Evolutionary conservation across 345 rosid genomes (phyloP).

Genomic region (Aquilaria yunnanensis): DNA sequence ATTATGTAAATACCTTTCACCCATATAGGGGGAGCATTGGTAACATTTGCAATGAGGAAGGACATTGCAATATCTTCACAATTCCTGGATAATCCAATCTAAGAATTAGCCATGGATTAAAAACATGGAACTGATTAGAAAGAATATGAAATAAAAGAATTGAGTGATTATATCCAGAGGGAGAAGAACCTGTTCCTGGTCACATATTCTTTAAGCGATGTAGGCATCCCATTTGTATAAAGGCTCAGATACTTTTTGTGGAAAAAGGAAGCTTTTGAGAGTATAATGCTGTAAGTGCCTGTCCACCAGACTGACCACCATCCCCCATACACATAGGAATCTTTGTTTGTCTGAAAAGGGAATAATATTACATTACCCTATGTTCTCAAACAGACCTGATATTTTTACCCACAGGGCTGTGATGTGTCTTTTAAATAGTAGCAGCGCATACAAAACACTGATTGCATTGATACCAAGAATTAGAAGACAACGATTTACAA

Average conservation of each 20-base stretch:
- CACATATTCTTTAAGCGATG: slow-evolving; percentile 63
- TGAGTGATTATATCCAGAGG: background rate
- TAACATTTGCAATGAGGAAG: slow-evolving; percentile 88
- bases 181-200: slow-evolving; percentile 62
- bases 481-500: no score
- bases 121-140: background rate
- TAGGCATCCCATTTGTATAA: slow-evolving; percentile 83
- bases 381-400: no score
- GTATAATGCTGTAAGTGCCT: slow-evolving; percentile 90
- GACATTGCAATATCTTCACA: slow-evolving; percentile 99
- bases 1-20: slow-evolving; percentile 56
- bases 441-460: no score
- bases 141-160: slow-evolving; percentile 2
- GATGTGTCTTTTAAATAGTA: no score
- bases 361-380: background rate
- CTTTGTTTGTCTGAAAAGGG: slow-evolving; percentile 48
- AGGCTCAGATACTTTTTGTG: slow-evolving; percentile 82
- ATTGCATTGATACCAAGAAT: no score
- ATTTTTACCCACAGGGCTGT: no score
- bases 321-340: slow-evolving; percentile 61
- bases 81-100: slow-evolving; percentile 46
- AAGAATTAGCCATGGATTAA: slow-evolving; percentile 19
- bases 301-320: slow-evolving; percentile 99
- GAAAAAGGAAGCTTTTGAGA: slow-evolving; percentile 96
- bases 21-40: slow-evolving; percentile 92